Conservation (phyloP, 352 stramenopile species). For the Paralagenidium karlingii region DNA sequence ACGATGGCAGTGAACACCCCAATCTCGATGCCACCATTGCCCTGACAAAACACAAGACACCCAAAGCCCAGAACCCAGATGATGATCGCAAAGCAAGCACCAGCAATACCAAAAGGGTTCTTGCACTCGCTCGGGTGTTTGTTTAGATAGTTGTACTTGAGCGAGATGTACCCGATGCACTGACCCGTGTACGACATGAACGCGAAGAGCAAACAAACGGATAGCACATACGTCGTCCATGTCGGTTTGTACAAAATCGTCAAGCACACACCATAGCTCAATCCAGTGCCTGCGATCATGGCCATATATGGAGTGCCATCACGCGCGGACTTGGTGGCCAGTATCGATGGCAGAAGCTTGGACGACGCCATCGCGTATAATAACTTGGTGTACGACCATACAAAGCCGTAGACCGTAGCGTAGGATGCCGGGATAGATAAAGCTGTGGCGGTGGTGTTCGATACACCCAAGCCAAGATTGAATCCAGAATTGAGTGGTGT, state of each 20-base stretch:
- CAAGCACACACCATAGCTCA: slow-evolving; percentile 22
- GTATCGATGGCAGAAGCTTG: slow-evolving; percentile 15
- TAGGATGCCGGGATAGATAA: slow-evolving; percentile 20
- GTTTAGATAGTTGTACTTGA: slow-evolving; percentile 11
- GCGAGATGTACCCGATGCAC: slow-evolving; percentile 13
- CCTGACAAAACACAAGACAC: slow-evolving; percentile 6
- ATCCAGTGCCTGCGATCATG: slow-evolving; percentile 8
- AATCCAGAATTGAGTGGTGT: slow-evolving; percentile 17
- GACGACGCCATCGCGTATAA: slow-evolving; percentile 32
- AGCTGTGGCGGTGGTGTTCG: slow-evolving; percentile 5
- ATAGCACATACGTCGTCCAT: slow-evolving; percentile 6
- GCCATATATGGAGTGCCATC: slow-evolving; percentile 12
- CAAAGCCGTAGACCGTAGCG: slow-evolving; percentile 19
- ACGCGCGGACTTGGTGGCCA: slow-evolving; percentile 14
- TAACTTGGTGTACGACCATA: slow-evolving; percentile 40
- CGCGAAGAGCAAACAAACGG: slow-evolving; percentile 8
- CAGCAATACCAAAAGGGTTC: slow-evolving; percentile 9
- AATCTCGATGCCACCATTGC: slow-evolving; percentile 3
- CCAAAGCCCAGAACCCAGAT: slow-evolving; percentile 7
- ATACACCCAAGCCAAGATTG: slow-evolving; percentile 12
- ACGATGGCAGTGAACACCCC: slow-evolving; percentile 4
- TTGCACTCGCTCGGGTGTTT: slow-evolving; percentile 8
- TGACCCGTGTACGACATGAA: slow-evolving; percentile 17
- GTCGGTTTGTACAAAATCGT: slow-evolving; percentile 2
- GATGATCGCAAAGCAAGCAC: slow-evolving; percentile 4